Base-by-base conservation (phyloP, 2,329 filamentous ascomycete genomes). In the Mollisia scopiformis region DNA sequence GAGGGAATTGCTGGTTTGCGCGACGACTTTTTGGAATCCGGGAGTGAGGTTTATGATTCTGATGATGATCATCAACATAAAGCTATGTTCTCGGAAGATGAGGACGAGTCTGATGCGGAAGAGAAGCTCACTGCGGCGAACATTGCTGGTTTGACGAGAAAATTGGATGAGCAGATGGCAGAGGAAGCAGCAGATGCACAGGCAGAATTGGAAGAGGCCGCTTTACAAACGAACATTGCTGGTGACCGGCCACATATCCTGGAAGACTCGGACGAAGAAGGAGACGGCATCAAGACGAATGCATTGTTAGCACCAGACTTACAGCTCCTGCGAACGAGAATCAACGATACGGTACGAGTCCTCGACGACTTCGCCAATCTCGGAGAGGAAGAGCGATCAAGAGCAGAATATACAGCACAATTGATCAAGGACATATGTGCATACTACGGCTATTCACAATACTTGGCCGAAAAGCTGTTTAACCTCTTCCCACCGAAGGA, bases 391-490 rank as follows among this genome's bases (percentile, higher is more conserved):
- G 90, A 88, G 30, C 87, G 91, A 68, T 96, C 92, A 59, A 86
- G 95, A 69, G 86, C 90, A 55, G 95, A 98, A 73, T 98, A 99
- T 76, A 92, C 91, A 14, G 82, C 87, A 23, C 91, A 96, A 75
- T 82, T 99, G 58, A 78, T 98, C 63, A 91, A 92, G 77, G 95
- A 99, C 72, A 91, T 98, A 61, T 97, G 93, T 79, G 87, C 90
- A 58, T 99, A 99, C 82, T 99, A 99, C 75, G 93, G 94, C 62
- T 99, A 99, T 81, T 96, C 91, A 3, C 87, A 90, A 37, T 98
- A 90, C 78, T 84, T 99, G n/a, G 95, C 93, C 4, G 92, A 97
- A 77, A 99, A 98, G 82, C 87, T 99, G 16, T 93, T 93, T 79
- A 89, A 90, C 72, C 87, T 99, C 6, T 98, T 99, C 79, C 88